These are phyloP conservation scores for Neospermospora avenae DNA, from an alignment of 2,329 filamentous ascomycete genomes.

Conservation along the genomic window DNA sequence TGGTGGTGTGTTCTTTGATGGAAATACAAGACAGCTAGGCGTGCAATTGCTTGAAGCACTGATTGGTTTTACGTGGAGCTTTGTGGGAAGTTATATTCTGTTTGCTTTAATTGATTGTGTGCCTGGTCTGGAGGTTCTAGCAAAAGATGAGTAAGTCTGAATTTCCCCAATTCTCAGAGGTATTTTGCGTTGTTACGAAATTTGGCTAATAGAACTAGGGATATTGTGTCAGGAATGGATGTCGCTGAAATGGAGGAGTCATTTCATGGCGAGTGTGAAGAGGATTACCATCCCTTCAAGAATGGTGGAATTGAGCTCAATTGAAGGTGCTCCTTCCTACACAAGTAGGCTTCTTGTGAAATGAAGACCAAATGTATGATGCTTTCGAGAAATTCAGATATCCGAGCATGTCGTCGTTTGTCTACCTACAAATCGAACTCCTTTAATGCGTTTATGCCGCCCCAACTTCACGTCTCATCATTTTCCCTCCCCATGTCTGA, in stretches of 20 bases:
- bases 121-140: conserved; percentile 50
- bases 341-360: not conserved
- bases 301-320: conserved; percentile 14
- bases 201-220: conserved; percentile 34
- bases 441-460: too few species aligned
- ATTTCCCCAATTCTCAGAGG: too few species aligned
- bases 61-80: conserved; percentile 50
- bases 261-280: conserved; percentile 29
- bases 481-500: too few species aligned
- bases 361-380: too few species aligned
- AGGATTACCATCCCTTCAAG: conserved; percentile 20
- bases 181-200: not conserved
- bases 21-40: conserved; percentile 47
- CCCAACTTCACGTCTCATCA: too few species aligned
- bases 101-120: conserved; percentile 51
- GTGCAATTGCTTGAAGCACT: conserved; percentile 49
- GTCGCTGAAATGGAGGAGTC: conserved; percentile 49
- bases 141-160: conserved; percentile 50
- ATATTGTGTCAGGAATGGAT: conserved; percentile 47
- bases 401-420: too few species aligned
- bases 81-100: conserved; percentile 45
- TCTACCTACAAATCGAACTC: too few species aligned
- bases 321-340: not conserved
- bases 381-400: too few species aligned
- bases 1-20: conserved; percentile 52